Percentiles rank a stretch among this genome's conserved stretches.
These are phyloP conservation scores for Pezicula neosporulosa DNA, from an alignment of 2,329 filamentous ascomycete species.

Conservation along the genomic window DNA sequence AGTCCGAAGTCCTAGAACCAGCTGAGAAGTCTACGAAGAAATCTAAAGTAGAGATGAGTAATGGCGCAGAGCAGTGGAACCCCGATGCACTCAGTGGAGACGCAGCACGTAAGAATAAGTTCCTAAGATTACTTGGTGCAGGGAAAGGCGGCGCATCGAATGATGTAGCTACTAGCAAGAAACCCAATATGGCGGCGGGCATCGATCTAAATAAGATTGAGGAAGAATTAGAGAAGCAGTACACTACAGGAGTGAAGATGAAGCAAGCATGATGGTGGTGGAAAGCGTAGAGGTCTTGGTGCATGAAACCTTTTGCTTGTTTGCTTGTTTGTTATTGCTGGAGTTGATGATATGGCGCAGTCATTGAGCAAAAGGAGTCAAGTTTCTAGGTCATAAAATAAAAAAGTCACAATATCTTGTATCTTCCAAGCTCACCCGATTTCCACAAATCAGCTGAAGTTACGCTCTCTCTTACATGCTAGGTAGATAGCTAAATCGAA, in stretches of 20 bases:
- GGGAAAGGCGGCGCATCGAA: slow-evolving; percentile 13
- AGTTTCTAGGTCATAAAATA: background rate
- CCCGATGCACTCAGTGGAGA: slow-evolving; percentile 26
- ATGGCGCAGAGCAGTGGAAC: slow-evolving; percentile 23
- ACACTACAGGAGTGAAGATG: slow-evolving; percentile 31
- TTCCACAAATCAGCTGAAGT: no score
- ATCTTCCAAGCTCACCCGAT: no score
- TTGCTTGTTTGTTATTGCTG: background rate
- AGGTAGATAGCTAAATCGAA: no score
- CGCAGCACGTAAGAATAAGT: slow-evolving; percentile 28
- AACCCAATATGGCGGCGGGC: slow-evolving; percentile 5
- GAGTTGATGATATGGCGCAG: background rate
- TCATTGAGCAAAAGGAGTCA: background rate
- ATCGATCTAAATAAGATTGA: slow-evolving; percentile 23
- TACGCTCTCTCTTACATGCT: no score
- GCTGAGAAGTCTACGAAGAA: slow-evolving; percentile 4
- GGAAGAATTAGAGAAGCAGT: slow-evolving; percentile 32
- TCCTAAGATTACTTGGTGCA: slow-evolving; percentile 30
- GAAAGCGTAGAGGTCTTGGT: slow-evolving; percentile 32
- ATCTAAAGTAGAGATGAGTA: background rate
- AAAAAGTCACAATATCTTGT: no score
- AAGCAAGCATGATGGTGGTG: slow-evolving; percentile 32
- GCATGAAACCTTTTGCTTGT: slow-evolving; percentile 16
- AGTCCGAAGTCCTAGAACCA: background rate
- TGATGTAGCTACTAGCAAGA: slow-evolving; percentile 1